phyloP scores from a whole-genome alignment of 768 basidiomycete genomes.

The Austroboletus eburneus region DNA sequence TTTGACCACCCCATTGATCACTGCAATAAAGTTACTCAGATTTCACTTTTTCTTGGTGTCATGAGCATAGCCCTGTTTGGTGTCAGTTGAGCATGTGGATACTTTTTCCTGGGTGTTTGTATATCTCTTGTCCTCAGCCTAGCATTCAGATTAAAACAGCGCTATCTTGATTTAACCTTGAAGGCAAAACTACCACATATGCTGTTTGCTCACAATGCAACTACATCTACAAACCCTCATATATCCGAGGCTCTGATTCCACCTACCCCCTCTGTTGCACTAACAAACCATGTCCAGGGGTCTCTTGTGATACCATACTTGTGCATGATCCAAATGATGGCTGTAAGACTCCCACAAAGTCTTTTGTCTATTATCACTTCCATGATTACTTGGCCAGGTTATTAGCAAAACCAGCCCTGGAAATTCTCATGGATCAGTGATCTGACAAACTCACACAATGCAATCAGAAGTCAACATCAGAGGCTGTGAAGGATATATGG shows the following conservation, averaged over 20 bases:
- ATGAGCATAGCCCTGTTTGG: background rate
- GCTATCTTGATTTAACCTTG: background rate
- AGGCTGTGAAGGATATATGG: background rate
- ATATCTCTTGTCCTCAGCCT: too few species aligned
- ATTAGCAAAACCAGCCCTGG: background rate
- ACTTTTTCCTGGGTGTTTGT: too few species aligned
- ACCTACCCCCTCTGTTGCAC: background rate
- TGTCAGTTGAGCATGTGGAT: background rate
- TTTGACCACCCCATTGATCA: slow-evolving; percentile 8
- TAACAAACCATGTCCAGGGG: background rate
- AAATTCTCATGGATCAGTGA: background rate
- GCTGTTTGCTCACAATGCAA: background rate
- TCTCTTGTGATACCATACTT: background rate
- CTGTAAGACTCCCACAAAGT: background rate
- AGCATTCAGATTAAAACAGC: background rate
- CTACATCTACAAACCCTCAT: background rate
- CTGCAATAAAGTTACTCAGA: background rate
- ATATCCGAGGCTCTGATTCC: background rate
- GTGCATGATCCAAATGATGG: background rate
- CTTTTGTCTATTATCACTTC: slow-evolving; percentile 8
- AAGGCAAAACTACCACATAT: background rate
- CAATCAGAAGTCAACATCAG: background rate
- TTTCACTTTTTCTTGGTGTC: background rate
- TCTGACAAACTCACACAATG: background rate
- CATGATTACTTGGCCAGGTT: background rate